Evolutionary conservation across 2,329 filamentous ascomycete genomes (phyloP).

Genomic region (Nothopassalora personata): DNA sequence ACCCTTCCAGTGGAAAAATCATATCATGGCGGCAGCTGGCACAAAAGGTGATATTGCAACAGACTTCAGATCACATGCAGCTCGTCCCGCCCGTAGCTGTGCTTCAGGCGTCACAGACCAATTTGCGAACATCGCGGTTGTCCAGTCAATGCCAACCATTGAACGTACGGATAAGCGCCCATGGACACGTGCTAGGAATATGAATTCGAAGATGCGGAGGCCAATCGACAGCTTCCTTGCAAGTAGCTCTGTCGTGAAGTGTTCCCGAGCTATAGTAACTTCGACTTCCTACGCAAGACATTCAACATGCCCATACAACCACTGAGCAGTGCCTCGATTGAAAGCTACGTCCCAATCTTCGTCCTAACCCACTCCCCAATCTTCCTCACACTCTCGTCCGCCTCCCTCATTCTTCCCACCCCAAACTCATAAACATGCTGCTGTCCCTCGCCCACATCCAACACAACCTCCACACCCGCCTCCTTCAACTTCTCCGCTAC

Average conservation of each 20-base stretch:
- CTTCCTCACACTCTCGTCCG: slow-evolving; percentile 7
- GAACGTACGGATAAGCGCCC: neutral
- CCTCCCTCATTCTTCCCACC: slow-evolving; percentile 25
- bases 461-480: slow-evolving; percentile 41
- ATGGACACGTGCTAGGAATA: neutral
- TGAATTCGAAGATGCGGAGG: neutral
- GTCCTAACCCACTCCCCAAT: slow-evolving; percentile 6
- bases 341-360: slow-evolving; percentile 3
- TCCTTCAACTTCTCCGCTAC: slow-evolving; percentile 47
- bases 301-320: no score
- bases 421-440: slow-evolving; percentile 37
- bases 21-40: neutral
- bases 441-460: slow-evolving; percentile 42
- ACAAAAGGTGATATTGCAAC: neutral
- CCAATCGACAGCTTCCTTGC: neutral
- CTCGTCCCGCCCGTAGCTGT: neutral
- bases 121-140: neutral
- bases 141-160: neutral
- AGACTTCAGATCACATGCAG: neutral
- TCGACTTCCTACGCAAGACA: neutral
- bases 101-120: neutral
- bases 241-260: neutral
- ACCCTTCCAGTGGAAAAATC: neutral
- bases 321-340: no score
- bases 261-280: neutral